Evolutionary conservation across 768 basidiomycete genomes (phyloP).

Genomic region (Mycena chlorophos): DNA sequence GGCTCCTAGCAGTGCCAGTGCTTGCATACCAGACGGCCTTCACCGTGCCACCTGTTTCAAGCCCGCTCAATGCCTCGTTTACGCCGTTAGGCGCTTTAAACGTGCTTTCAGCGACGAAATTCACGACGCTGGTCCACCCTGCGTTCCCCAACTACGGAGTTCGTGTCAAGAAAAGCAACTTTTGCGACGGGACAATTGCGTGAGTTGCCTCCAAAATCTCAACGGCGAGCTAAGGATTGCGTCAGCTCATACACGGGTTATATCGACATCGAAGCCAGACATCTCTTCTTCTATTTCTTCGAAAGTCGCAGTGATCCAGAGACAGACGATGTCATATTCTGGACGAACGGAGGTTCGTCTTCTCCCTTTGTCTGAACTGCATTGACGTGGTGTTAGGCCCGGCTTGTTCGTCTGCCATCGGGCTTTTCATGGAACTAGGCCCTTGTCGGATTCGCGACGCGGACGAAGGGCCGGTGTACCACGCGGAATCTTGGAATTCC

Average conservation of each 20-base stretch:
- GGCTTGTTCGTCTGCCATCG: conserved; percentile 2
- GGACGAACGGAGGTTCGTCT: conserved; percentile 44
- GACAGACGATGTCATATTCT: conserved; percentile 39
- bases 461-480: not conserved
- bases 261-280: conserved; percentile 44
- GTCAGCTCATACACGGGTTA: conserved; percentile 47
- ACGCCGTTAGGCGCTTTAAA: not conserved
- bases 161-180: conserved; percentile 44
- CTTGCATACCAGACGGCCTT: too few species aligned
- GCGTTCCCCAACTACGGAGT: conserved; percentile 39
- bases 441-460: conserved; percentile 42
- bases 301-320: conserved; percentile 44
- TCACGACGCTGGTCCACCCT: conserved; percentile 32
- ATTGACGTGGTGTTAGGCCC: conserved; percentile 2
- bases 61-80: not conserved
- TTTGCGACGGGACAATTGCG: conserved; percentile 50
- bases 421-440: conserved; percentile 12
- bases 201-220: not conserved
- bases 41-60: too few species aligned
- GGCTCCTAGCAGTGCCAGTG: too few species aligned
- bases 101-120: conserved; percentile 1
- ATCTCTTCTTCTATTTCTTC: conserved; percentile 55
- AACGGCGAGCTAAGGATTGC: too few species aligned
- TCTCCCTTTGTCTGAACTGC: too few species aligned
- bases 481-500: conserved; percentile 30